Percentiles rank a stretch among this genome's conserved stretches.
Evolutionary conservation across 257 asterid genomes (phyloP).

Genomic region (Paraleonurus japonicus): DNA sequence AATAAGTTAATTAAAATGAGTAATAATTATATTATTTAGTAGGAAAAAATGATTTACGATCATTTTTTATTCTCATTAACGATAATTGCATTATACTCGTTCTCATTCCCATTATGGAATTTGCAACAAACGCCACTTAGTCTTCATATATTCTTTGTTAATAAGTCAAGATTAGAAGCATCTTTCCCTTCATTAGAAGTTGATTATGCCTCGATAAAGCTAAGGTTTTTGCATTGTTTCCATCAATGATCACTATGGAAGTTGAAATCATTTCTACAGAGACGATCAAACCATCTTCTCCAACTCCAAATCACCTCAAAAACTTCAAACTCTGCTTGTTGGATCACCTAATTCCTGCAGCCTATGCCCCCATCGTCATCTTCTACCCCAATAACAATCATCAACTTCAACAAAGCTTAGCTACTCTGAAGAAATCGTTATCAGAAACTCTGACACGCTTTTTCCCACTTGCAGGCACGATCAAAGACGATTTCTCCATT

Average conservation of each 20-base stretch:
- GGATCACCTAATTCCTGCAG: slow-evolving; percentile 76
- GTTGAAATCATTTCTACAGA: slow-evolving; percentile 45
- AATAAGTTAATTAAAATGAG: too few species aligned
- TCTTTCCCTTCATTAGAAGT: slow-evolving; percentile 13
- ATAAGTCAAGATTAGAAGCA: slow-evolving; percentile 19
- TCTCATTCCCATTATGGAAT: too few species aligned
- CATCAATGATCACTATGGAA: slow-evolving; percentile 9
- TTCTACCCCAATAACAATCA: slow-evolving; percentile 43
- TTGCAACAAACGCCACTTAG: too few species aligned
- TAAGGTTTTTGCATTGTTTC: not conserved
- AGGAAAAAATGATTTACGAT: too few species aligned
- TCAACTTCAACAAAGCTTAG: slow-evolving; percentile 31
- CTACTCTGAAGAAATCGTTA: slow-evolving; percentile 48
- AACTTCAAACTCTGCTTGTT: slow-evolving; percentile 46
- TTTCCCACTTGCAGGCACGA: slow-evolving; percentile 68
- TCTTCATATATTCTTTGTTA: not conserved
- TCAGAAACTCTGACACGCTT: slow-evolving; percentile 47
- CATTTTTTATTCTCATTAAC: too few species aligned
- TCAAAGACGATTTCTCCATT: slow-evolving; percentile 53
- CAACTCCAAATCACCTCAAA: slow-evolving; percentile 65
- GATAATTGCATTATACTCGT: too few species aligned
- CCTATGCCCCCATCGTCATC: slow-evolving; percentile 67
- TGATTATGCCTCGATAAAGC: not conserved
- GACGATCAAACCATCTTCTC: slow-evolving; percentile 55
- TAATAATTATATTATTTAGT: too few species aligned